Conservation (phyloP, 352 stramenopile species). For the Pythium aphanidermatum region DNA sequence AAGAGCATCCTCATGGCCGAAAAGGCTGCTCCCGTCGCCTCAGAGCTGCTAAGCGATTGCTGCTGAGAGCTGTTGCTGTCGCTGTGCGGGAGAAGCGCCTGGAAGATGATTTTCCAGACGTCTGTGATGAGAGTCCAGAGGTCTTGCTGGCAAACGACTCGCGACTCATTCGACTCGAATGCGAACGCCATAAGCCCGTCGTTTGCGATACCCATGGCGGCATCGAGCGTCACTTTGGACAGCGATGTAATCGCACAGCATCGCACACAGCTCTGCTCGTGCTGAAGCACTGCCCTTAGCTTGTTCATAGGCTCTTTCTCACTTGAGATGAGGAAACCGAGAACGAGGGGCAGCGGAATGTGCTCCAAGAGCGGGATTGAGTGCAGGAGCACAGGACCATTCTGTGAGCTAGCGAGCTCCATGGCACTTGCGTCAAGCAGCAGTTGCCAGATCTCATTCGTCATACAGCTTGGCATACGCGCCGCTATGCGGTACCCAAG, state of each 20-base stretch:
- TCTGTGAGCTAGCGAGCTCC: conserved; percentile 69
- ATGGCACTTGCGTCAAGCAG: conserved; percentile 51
- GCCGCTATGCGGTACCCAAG: conserved; percentile 62
- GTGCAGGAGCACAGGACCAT: conserved; percentile 38
- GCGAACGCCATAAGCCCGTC: conserved; percentile 64
- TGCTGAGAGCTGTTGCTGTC: neutral
- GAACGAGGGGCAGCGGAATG: conserved; percentile 47
- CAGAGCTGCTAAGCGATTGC: conserved; percentile 9
- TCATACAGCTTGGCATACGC: conserved; percentile 49
- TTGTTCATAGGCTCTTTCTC: conserved; percentile 82
- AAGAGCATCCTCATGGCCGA: conserved; percentile 54
- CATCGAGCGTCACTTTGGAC: conserved; percentile 42
- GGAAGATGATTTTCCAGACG: conserved; percentile 79
- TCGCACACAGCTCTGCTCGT: conserved; percentile 58
- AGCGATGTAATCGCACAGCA: conserved; percentile 55
- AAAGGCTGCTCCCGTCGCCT: conserved; percentile 43
- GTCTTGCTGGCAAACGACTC: conserved; percentile 78
- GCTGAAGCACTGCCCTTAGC: conserved; percentile 51
- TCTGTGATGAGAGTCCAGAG: conserved; percentile 67
- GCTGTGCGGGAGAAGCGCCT: conserved; percentile 32
- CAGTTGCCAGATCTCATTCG: conserved; percentile 51
- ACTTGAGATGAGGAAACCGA: conserved; percentile 53
- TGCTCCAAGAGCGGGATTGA: conserved; percentile 50
- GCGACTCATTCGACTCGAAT: conserved; percentile 79
- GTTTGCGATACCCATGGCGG: conserved; percentile 39